Conservation (phyloP, 176 grass and related monocot genomes). For the Cocos nucifera region DNA sequence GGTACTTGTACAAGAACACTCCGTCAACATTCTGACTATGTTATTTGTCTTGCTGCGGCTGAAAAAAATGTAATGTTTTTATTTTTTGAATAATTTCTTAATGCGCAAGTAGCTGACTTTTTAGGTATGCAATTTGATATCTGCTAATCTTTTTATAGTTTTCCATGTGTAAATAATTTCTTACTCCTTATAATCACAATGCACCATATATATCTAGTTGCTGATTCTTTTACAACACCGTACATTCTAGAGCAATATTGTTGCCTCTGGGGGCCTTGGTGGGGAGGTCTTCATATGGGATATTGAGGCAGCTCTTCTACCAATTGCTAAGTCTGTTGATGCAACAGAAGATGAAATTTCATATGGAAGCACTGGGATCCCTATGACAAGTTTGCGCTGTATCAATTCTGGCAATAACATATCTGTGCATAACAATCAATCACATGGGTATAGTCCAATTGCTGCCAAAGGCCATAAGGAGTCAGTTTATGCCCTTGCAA, state of each 20-base stretch:
- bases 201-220: not conserved
- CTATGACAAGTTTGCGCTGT: conserved; percentile 54
- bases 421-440: conserved; percentile 26
- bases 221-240: conserved; percentile 20
- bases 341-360: conserved; percentile 57
- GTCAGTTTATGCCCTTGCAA: conserved; percentile 95
- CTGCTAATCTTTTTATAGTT: too few relatives aligned
- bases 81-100: too few relatives aligned
- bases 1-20: conserved; percentile 71
- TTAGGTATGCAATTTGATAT: too few relatives aligned
- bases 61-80: conserved; percentile 69
- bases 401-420: conserved; percentile 40
- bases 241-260: conserved; percentile 62
- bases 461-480: conserved; percentile 86
- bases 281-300: conserved; percentile 99
- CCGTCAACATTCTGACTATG: conserved; percentile 92
- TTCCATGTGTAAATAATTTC: too few relatives aligned
- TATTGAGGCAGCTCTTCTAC: conserved; percentile 67
- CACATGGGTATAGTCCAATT: conserved; percentile 74
- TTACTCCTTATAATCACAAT: not conserved
- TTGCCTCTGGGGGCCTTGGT: conserved; percentile 85
- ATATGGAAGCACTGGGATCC: conserved; percentile 59
- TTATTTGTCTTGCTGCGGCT: conserved; percentile 79
- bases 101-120: too few relatives aligned
- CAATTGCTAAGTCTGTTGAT: conserved; percentile 59